A percentile compares a stretch with the other conserved stretches of the same genome.
Evolutionary conservation across 495 filamentous ascomycete species (phyloP).

Genomic region (Aspergillus campestris): DNA sequence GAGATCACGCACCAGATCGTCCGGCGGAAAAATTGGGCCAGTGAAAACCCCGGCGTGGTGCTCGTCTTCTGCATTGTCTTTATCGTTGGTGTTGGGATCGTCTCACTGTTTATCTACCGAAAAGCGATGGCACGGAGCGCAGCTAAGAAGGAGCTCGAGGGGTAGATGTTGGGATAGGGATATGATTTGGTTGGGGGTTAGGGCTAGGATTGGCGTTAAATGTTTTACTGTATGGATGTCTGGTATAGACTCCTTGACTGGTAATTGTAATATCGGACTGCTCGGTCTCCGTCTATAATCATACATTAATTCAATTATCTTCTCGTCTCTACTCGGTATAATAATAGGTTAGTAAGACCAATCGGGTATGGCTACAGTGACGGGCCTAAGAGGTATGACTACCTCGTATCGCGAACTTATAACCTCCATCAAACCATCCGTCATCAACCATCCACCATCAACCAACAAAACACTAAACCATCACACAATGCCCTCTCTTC

Average conservation of each 20-base stretch:
- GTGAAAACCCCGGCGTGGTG: constrained; percentile 41
- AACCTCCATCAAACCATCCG: no score
- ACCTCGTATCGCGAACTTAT: no score
- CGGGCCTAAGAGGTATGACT: no score
- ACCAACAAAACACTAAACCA: neutral
- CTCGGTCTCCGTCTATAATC: no score
- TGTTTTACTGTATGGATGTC: no score
- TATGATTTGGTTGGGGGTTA: neutral
- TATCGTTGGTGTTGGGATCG: constrained; percentile 34
- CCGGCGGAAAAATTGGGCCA: constrained; percentile 42
- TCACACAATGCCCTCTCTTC: neutral
- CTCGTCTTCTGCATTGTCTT: constrained; percentile 49
- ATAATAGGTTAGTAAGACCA: no score
- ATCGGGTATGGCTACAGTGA: no score
- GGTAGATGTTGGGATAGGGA: neutral
- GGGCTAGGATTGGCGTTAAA: neutral
- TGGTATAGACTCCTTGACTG: no score
- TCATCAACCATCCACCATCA: no score
- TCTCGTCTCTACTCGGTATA: no score
- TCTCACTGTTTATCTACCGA: constrained; percentile 36
- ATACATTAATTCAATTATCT: no score
- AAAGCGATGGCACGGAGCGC: constrained; percentile 29
- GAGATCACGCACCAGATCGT: constrained; percentile 12
- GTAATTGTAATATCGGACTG: no score
- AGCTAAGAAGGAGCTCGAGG: constrained; percentile 15